Percentiles rank a stretch among this genome's conserved stretches.
Evolutionary conservation across 441 rosid species (phyloP).

Genomic region (Syzygium syzygioides): DNA sequence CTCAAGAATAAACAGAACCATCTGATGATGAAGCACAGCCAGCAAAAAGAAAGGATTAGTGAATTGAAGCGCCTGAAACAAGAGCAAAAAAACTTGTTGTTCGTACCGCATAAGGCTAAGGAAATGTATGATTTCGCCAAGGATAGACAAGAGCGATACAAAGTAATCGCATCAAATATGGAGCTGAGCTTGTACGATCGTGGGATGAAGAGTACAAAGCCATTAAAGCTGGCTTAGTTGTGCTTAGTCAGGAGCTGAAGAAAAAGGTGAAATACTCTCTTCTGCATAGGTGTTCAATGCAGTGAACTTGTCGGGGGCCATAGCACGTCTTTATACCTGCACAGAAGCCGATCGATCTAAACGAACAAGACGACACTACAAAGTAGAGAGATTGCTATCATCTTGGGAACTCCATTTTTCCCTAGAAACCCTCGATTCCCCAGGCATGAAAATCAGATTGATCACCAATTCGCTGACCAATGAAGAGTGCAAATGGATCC

Average conservation of each 20-base stretch:
- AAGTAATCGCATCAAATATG: slow-evolving; percentile 60
- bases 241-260: background rate
- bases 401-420: too few relatives aligned
- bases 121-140: slow-evolving; percentile 77
- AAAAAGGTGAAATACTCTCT: background rate
- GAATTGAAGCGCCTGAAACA: slow-evolving; percentile 70
- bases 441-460: too few relatives aligned
- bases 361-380: too few relatives aligned
- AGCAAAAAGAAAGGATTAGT: slow-evolving; percentile 75
- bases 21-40: slow-evolving; percentile 69
- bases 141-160: slow-evolving; percentile 74
- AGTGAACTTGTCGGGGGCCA: slow-evolving; percentile 84
- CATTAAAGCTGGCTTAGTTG: background rate
- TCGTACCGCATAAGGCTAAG: slow-evolving; percentile 70
- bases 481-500: too few relatives aligned
- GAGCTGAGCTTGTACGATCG: slow-evolving; percentile 80
- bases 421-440: too few relatives aligned
- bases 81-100: slow-evolving; percentile 63
- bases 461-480: too few relatives aligned
- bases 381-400: too few relatives aligned
- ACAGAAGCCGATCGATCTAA: background rate
- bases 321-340: slow-evolving; percentile 5
- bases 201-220: slow-evolving; percentile 56
- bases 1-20: slow-evolving; percentile 84
- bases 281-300: slow-evolving; percentile 48